These are phyloP conservation scores for Curvularia verruculosa DNA, from an alignment of 2,329 filamentous ascomycete genomes.

Conservation along the genomic window DNA sequence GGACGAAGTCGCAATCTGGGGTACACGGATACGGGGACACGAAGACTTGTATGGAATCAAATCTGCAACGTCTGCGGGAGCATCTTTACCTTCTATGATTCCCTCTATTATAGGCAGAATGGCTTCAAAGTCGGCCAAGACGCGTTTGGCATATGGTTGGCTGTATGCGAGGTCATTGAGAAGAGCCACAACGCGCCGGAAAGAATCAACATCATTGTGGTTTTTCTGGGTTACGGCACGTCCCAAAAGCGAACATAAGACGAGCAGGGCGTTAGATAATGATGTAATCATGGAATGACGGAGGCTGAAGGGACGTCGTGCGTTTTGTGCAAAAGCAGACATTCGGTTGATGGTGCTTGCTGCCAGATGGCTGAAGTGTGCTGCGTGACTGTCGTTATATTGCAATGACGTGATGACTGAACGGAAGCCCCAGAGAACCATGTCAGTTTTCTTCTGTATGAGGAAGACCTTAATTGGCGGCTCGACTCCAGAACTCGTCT, in stretches of 20 bases:
- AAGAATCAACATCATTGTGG: constrained; percentile 19
- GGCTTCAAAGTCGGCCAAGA: constrained; percentile 28
- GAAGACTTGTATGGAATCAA: constrained; percentile 33
- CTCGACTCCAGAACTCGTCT: not conserved
- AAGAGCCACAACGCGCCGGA: constrained; percentile 18
- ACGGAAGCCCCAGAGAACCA: constrained; percentile 35
- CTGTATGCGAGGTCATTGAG: constrained; percentile 23
- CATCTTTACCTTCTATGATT: constrained; percentile 5
- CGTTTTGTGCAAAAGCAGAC: constrained; percentile 10
- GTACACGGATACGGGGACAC: constrained; percentile 13
- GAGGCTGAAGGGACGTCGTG: constrained; percentile 15
- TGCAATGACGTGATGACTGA: constrained; percentile 32
- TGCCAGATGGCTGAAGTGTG: constrained; percentile 25
- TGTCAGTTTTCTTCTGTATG: constrained; percentile 27
- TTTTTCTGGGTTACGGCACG: constrained; percentile 11
- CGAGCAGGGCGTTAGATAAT: constrained; percentile 27
- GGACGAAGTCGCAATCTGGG: not conserved
- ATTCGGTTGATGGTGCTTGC: constrained; percentile 22
- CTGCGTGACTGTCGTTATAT: constrained; percentile 22
- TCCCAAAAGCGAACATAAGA: constrained; percentile 28
- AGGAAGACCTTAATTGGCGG: constrained; percentile 16
- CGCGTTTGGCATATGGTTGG: constrained; percentile 27
- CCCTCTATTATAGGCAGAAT: constrained; percentile 20
- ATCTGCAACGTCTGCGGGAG: constrained; percentile 21
- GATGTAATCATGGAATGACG: constrained; percentile 27